Evolutionary conservation across 1,284 basidiomycete genomes (phyloP), one percentile per base, ranked within the genome.

Genomic region (Ganoderma sp.): DNA sequence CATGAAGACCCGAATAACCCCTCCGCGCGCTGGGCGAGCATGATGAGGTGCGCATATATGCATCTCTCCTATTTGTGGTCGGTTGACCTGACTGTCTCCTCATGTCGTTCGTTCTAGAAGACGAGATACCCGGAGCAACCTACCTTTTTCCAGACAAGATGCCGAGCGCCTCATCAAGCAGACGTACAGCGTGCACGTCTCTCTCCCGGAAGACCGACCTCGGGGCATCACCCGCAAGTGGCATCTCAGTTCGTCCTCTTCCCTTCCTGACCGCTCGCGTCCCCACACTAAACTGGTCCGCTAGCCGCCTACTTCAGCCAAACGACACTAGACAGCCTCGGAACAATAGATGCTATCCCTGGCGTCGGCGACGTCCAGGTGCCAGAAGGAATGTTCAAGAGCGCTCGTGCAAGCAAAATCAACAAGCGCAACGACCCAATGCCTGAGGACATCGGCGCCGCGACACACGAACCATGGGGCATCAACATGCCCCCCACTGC

Each of bases 221-320:
- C 85, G 85, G 72, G 88, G 87, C 59, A 82, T 88, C 61, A 81
- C 87, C 64, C 87, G 92, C 71, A 93, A 93, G 78, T 93, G 91
- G 91, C 91, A 93, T 76, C 83, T 93, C 56, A 93, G 91, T 93
- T 79, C 60, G 43, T 62, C 22, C 48, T 34, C 19, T 15, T 68
- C 32, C 12, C 68, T 37, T 61, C 42, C 52, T 42, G 43, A 58
- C 50, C 19, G 22, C n/a, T 65, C 3, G 59, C 22, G 60, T 65
- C 57, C 52, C 52, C 61, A 28, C 50, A 4, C 68, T 69, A 39
- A 66, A 70, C 68, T 56, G 8, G 22, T 61, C 52, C 66, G 63
- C 56, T 62, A 93, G 91, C 91, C 72, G 91, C 91, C 58, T 93
- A 93, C 82, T 93, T 93, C 78, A 92, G 89, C 75, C 91, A 91